Conservation (phyloP, 1,284 basidiomycete species). For the Pseudozyma tsukubaensis region DNA sequence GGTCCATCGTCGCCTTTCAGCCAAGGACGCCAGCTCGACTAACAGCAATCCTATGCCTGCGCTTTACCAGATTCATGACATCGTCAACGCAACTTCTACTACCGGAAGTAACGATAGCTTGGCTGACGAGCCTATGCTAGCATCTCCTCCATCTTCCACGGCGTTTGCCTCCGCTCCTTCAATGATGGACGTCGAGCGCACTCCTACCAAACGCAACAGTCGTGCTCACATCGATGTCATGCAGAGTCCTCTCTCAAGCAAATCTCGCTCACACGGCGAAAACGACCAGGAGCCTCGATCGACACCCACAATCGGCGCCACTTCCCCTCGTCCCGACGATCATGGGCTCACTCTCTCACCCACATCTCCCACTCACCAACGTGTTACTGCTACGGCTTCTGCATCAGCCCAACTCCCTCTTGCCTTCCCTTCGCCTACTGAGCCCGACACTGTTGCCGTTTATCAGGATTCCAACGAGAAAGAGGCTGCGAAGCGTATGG, state of each 20-base stretch:
- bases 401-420: constrained; percentile 17
- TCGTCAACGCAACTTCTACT: not conserved
- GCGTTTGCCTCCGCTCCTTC: not conserved
- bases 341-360: constrained; percentile 28
- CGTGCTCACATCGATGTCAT: not conserved
- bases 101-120: too few relatives aligned
- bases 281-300: constrained; percentile 25
- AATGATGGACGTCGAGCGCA: constrained; percentile 36
- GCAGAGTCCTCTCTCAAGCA: not conserved
- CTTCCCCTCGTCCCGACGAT: constrained; percentile 9
- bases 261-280: not conserved
- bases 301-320: constrained; percentile 17
- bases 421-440: constrained; percentile 13
- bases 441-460: not conserved
- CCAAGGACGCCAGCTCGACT: not conserved
- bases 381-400: constrained; percentile 13
- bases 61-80: too few relatives aligned
- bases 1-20: constrained; percentile 10
- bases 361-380: constrained; percentile 27
- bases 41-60: too few relatives aligned
- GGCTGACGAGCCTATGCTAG: constrained; percentile 22
- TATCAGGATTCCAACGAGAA: not conserved
- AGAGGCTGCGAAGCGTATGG: not conserved
- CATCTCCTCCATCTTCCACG: constrained; percentile 13
- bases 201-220: constrained; percentile 34